Evolutionary conservation across 73 alveolate genomes (phyloP).

Genomic region (Uronychia setigera): DNA sequence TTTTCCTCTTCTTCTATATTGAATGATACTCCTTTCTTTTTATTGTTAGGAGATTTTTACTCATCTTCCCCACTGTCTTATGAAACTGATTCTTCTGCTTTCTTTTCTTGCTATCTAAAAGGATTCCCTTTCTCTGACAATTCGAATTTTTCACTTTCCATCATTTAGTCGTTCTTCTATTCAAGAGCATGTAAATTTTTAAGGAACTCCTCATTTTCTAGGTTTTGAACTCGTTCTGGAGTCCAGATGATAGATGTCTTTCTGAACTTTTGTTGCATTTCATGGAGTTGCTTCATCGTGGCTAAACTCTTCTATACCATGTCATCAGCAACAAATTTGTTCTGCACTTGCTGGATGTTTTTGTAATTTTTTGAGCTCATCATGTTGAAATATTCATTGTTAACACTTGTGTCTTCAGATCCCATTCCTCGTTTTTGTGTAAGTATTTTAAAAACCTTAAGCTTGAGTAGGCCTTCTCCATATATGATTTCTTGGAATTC

Average conservation of each 20-base stretch:
- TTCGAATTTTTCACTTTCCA: too few relatives aligned
- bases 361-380: neutral
- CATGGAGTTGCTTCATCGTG: neutral
- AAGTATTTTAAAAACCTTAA: constrained; percentile 41
- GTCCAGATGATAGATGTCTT: neutral
- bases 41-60: neutral
- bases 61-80: neutral
- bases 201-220: neutral
- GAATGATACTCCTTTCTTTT: neutral
- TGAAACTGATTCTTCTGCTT: neutral
- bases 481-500: constrained; percentile 27
- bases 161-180: too few relatives aligned
- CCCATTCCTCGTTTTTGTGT: constrained; percentile 32
- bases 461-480: constrained; percentile 40
- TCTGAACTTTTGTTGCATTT: neutral
- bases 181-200: neutral
- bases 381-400: neutral
- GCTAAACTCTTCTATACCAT: neutral
- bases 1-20: neutral
- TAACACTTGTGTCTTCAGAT: neutral
- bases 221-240: neutral
- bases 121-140: neutral
- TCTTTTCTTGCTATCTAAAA: neutral
- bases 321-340: neutral
- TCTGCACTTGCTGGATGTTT: neutral